Evolutionary conservation across 352 stramenopile species (phyloP), one percentile per base, ranked within the genome.

Genomic region (Peronospora destructor): DNA sequence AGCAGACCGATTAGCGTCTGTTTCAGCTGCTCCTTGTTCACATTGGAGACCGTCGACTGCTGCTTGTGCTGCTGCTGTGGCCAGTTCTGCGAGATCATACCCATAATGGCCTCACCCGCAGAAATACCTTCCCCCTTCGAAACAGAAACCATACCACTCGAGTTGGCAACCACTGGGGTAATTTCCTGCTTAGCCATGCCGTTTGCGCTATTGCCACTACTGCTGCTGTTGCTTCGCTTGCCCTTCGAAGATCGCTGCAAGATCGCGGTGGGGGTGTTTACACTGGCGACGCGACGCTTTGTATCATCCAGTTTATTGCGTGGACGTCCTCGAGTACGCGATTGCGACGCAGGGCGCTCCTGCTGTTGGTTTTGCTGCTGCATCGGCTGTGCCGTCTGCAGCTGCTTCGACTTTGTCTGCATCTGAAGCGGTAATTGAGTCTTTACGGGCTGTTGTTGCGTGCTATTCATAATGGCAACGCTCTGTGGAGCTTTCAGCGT

Each of bases 21-120:
- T 66, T 93, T 93, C 25, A 93, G 69, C 65, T 91, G 73, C 55
- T 89, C 76, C 67, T 93, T 93, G 72, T 59, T 87, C 38, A 91
- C 75, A 40, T 29, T 53, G n/a, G 58, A 56, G 1, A 45, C 45
- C 19, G 42, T 26, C 17, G 46, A 26, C 28, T 63, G 43, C 54
- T 61, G 58, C 37, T 58, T 59, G 30, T 71, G 59, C 51, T 81
- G 68, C 39, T 66, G 58, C 42, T 66, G 49, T 32, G 49, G 40
- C 51, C 49, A 62, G 41, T 66, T 73, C 40, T 83, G 68, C 32
- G 73, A 72, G 44, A 93, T 82, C 79, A 93, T 91, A 14, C 76
- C 79, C 41, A 93, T 68, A 50, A 93, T 93, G 26, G 78, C 72
- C 39, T 90, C 80, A 28, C 82, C 83, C 4, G 83, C 83, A 14